Evolutionary conservation across 2,329 filamentous ascomycete species (phyloP).

Genomic region (Thielaviopsis ethacetica): DNA sequence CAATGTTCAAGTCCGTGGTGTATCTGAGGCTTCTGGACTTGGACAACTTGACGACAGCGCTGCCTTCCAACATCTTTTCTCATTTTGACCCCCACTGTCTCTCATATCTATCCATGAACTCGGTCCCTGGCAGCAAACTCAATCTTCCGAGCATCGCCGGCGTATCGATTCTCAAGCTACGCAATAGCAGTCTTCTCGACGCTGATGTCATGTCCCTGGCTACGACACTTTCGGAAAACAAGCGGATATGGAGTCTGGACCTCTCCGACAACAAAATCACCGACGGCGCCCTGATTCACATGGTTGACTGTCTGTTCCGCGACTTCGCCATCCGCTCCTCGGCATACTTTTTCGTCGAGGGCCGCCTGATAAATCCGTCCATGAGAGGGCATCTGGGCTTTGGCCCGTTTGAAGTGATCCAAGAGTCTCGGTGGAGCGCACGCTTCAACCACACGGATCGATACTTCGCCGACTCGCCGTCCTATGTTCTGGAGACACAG

Average conservation of each 20-base stretch:
- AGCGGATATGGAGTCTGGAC: conserved; percentile 40
- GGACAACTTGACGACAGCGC: neutral
- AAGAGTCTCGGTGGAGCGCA: conserved; percentile 30
- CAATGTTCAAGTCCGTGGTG: neutral
- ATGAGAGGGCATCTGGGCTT: conserved; percentile 20
- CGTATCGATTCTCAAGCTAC: conserved; percentile 35
- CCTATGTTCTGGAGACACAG: conserved; percentile 17
- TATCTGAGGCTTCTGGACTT: conserved; percentile 1
- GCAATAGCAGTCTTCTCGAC: conserved; percentile 30
- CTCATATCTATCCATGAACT: conserved; percentile 27
- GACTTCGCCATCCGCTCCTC: conserved; percentile 6
- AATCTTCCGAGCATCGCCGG: conserved; percentile 25
- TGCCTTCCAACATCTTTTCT: conserved; percentile 18
- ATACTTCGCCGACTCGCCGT: conserved; percentile 32
- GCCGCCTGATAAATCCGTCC: conserved; percentile 21
- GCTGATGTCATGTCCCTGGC: conserved; percentile 20
- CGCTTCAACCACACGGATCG: conserved; percentile 29
- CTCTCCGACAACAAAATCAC: conserved; percentile 34
- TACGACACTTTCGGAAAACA: conserved; percentile 13
- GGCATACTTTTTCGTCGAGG: conserved; percentile 28
- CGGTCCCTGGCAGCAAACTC: conserved; percentile 34
- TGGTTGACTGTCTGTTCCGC: conserved; percentile 1
- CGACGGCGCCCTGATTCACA: conserved; percentile 20
- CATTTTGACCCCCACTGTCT: conserved; percentile 23
- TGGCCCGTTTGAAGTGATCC: conserved; percentile 27